Evolutionary conservation across 139 green algal species (phyloP).

Genomic region (Chlorella ohadii): DNA sequence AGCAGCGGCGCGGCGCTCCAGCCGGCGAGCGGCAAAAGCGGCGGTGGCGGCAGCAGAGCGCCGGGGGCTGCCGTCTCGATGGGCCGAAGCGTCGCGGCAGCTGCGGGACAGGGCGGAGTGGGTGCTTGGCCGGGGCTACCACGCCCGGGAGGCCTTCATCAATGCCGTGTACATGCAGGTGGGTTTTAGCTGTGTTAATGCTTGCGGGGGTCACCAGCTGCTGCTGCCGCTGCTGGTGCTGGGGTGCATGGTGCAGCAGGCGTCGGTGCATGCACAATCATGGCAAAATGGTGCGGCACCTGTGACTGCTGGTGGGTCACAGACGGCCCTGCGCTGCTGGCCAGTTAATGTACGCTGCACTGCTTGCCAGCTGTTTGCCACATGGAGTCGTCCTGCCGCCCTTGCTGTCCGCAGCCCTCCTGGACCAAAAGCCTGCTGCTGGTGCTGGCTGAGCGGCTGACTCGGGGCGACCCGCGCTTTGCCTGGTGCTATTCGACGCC

Average conservation of each 20-base stretch:
- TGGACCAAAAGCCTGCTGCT: slow-evolving; percentile 41
- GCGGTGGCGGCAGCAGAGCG: background rate
- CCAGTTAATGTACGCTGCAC: too few relatives aligned
- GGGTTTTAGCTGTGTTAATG: too few relatives aligned
- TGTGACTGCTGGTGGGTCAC: too few relatives aligned
- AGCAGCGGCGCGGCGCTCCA: too few relatives aligned
- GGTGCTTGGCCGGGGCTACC: slow-evolving; percentile 26
- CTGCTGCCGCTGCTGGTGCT: background rate
- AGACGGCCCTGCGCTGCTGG: too few relatives aligned
- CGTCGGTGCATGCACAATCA: too few relatives aligned
- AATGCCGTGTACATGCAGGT: slow-evolving; percentile 49
- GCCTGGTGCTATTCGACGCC: slow-evolving; percentile 50
- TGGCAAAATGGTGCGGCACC: too few relatives aligned
- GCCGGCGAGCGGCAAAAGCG: too few relatives aligned
- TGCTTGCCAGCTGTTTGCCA: too few relatives aligned
- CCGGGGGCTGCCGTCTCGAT: background rate
- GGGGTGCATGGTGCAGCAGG: too few relatives aligned
- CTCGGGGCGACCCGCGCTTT: slow-evolving; percentile 40
- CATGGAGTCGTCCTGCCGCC: too few relatives aligned
- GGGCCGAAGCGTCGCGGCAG: background rate
- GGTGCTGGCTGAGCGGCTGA: slow-evolving; percentile 37
- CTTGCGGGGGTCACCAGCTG: too few relatives aligned
- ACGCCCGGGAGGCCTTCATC: slow-evolving; percentile 33
- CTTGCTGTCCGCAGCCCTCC: slow-evolving; percentile 8
- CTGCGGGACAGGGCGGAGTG: slow-evolving; percentile 1